Evolutionary conservation across 352 stramenopile genomes (phyloP), one percentile per base, ranked within the genome.

Genomic region (Phytophthora quininea): DNA sequence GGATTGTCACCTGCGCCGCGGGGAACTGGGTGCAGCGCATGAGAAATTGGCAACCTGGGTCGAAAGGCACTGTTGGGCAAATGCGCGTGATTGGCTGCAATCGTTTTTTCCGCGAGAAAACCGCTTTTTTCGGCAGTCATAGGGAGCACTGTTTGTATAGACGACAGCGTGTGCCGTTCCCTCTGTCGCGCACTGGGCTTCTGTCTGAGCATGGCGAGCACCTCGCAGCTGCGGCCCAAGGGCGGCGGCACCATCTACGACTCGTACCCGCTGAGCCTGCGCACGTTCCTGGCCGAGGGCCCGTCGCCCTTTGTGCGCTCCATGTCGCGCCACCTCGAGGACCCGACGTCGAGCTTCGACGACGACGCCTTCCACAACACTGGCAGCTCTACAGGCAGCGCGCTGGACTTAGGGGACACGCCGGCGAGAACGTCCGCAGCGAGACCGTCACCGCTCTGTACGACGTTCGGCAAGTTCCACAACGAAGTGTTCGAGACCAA

Each of bases 401-500:
- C 46, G 8, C 56, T 73, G 31, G 69, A 77, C 30, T 42, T 73
- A 33, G 53, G 56, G 5, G 63, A 78, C 15, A 40, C 11, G 49
- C 32, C 19, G 35, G 35, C 52, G 52, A 49, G 43, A 5, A 24
- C 38, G 29, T 11, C 62, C 33, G 35, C 62, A 12, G 10, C 67
- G 15, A 59, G 60, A 0, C 62, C 73, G 11, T 56, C 69, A 24
- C 69, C 67, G 52, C 67, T 90, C 9, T 80, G 59, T 68, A 87
- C 67, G 27, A 76, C 80, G 7, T 89, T 89, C 55, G 83, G 84
- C 58, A 91, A 88, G 62, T 90, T 92, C 65, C 84, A 85, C 54
- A 85, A 77, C 62, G 81, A 91, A 56, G 71, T 90, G 35, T 93
- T 89, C 62, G 84, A 93, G 73, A 92, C 84, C 6, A 91, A 86